Base-by-base conservation (phyloP, 202 grass and related monocot species). In the Tripidium arundinaceum region DNA sequence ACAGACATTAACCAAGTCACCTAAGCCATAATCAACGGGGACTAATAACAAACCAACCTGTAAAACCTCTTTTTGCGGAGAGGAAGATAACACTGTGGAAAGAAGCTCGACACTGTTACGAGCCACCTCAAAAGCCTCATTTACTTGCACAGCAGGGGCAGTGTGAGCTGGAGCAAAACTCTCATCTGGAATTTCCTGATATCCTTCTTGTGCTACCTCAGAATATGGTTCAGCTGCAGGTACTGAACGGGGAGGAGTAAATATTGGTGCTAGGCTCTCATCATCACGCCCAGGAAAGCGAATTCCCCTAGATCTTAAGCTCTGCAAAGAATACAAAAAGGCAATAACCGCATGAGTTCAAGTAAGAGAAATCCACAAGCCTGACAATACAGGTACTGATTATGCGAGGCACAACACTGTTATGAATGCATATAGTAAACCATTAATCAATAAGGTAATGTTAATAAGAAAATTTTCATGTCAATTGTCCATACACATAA, bases 41-140 rank as follows among this genome's bases (percentile, higher is more conserved):
- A n/a, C n/a, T n/a, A 14, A 63, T 72, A 67, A 38, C 7, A 11
- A 4, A 55, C 70, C 79, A 54, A n/a, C 94, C 91, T 98, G 78
- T 46, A 91, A 75, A 87, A 61, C 89, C 33, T 98, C 91, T 42
- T 89, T 86, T 36, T 87, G 83, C 45, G 94, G 86, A 57, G 89
- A 98, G 74, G 94, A 97, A 65, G 89, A 94, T 15, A 98, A 55
- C 62, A 97, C 94, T 1, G 79, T 94, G 13, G 91, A 94, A 70
- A 98, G 91, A 81, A 98, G 89, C 61, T 98, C 91, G 29, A 94
- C 62, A 12, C 85, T 98, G 68, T 94, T 98, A 45, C 77, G 91
- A 37, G 94, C 86, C 75, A 94, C 86, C 58, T 94, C 87, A 77
- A 94, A 92, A 14, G 89, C 86, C 61, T 92, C 91, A 25, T 87